Evolutionary conservation across 768 basidiomycete genomes (phyloP), one percentile per base, ranked within the genome.

Genomic region (Termitomyces sp.): DNA sequence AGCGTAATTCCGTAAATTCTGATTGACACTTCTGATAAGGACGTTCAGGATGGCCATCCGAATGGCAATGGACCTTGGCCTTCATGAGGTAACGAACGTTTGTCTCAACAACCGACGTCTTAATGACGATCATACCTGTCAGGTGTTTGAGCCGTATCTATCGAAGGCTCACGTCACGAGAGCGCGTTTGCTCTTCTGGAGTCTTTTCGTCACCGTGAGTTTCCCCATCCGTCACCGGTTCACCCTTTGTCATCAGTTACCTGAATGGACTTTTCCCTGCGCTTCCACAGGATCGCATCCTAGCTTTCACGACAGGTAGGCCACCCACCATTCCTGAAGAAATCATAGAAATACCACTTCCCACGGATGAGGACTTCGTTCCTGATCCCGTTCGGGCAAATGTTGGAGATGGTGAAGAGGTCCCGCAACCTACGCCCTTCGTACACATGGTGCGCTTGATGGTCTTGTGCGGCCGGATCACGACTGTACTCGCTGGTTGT

Each of bases 281-380:
- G 26, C 36, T n/a, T n/a, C 9, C n/a, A 38, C 40, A 60, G 61
- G 61, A 62, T 41, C 58, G 61, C 5, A 59, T 62, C 38, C 43
- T 62, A 16, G 54, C 61, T 9, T 62, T 62, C 47, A 59, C 52
- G 40, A 59, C 57, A 22, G 61, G 61, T 9, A 51, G 55, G 20
- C 57, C 54, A 16, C 61, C 61, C 11, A 56, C 61, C 40, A 62
- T 62, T 38, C 52, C 61, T 22, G 61, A 62, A 16, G 55, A 62
- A 35, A 53, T 62, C 26, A 62, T 62, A n/a, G 61, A 62, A 24
- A 59, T 62, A n/a, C 61, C 61, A 26, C 61, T 62, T 45, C 61
- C 61, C 9, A 52, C 20, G n/a, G 61, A 62, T 48, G 58, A 59
- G 14, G 61, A 62, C 28, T 62, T 62, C 22, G 38, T 56, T 40